Base-by-base conservation (phyloP, 2,329 filamentous ascomycete species). In the Colletotrichum sp. region DNA sequence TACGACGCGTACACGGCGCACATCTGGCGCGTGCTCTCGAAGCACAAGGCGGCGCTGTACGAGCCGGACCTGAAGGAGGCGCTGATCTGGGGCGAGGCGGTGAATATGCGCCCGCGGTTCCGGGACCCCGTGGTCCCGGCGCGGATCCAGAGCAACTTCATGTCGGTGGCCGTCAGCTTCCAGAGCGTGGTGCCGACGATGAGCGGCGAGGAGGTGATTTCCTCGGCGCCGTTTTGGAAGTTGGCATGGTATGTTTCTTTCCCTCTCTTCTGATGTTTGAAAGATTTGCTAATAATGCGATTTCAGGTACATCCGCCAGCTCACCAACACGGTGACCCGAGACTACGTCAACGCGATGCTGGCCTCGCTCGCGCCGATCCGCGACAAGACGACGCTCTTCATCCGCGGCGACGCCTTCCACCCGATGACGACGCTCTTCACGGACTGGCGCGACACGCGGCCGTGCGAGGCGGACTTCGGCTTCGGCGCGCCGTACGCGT, bases 1-100 rank as follows among this genome's bases (percentile, higher is more conserved):
- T 88, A 87, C 77, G 87, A 88, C 66, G 85, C 86, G 28, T 83
- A 84, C 73, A 81, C 82, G 7, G 86, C 86, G 13, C 83, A 85
- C 52, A 80, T 87, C 11, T 87, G 86, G 85, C 84, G 86, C 6
- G 80, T 80, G 4, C 73, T 87, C 0, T 82, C 84, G 6, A 80
- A 82, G 6, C 79, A 85, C 12, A 83, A 85, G 30, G 81, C 82
- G 0, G 79, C 80, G 0, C 52, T 86, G 7, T 86, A 84, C 78
- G 81, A 85, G 1, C 77, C 81, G 3, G 81, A 84, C 60, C 78
- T 81, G 11, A 74, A 74, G 0, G 75, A 76, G 5, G 80, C 78
- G 4, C 52, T 83, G 5, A 80, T 81, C 44, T 87, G 84, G 84
- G 78, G 71, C 15, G 83, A 86, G 59, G 84, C 82, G 3, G 78